Evolutionary conservation across 192 early-diverging fungal species (phyloP).

Genomic region (Podochytrium sp.): DNA sequence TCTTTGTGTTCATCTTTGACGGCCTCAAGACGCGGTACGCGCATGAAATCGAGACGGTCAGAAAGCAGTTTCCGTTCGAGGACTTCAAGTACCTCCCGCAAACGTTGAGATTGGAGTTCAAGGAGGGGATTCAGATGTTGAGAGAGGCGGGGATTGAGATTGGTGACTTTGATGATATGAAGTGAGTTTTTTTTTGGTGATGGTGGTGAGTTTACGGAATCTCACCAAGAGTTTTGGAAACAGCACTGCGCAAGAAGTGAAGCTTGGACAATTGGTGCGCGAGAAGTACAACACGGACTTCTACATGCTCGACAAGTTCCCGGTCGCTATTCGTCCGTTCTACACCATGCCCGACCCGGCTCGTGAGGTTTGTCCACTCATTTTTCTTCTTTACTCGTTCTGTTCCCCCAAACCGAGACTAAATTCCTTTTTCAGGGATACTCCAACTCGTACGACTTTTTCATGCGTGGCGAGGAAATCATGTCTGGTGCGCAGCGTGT

Average conservation of each 20-base stretch:
- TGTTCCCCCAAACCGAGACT: constrained; percentile 3
- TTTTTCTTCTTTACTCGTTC: constrained; percentile 1
- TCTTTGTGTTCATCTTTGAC: constrained; percentile 91
- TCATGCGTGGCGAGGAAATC: constrained; percentile 99
- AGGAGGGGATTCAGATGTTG: constrained; percentile 89
- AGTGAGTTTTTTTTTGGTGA: constrained; percentile 37
- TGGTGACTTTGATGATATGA: constrained; percentile 92
- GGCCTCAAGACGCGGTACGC: constrained; percentile 83
- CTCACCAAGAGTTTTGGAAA: background rate
- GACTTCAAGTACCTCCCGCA: constrained; percentile 86
- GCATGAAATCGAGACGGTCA: constrained; percentile 83
- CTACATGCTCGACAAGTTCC: constrained; percentile 99
- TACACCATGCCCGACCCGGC: constrained; percentile 99
- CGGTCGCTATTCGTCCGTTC: constrained; percentile 92
- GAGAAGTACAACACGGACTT: constrained; percentile 97
- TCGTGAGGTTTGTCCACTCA: constrained; percentile 59
- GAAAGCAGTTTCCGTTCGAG: constrained; percentile 89
- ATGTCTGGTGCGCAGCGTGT: constrained; percentile 98
- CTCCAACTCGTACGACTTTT: constrained; percentile 99
- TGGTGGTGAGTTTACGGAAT: too few relatives aligned
- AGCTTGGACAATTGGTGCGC: constrained; percentile 85
- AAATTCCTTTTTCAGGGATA: constrained; percentile 55
- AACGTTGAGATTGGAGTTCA: constrained; percentile 81
- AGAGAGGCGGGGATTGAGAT: constrained; percentile 86
- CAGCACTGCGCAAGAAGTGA: constrained; percentile 82